Evolutionary conservation across 208 protist species (phyloP).

Genomic region (Porcisia hertigi): DNA sequence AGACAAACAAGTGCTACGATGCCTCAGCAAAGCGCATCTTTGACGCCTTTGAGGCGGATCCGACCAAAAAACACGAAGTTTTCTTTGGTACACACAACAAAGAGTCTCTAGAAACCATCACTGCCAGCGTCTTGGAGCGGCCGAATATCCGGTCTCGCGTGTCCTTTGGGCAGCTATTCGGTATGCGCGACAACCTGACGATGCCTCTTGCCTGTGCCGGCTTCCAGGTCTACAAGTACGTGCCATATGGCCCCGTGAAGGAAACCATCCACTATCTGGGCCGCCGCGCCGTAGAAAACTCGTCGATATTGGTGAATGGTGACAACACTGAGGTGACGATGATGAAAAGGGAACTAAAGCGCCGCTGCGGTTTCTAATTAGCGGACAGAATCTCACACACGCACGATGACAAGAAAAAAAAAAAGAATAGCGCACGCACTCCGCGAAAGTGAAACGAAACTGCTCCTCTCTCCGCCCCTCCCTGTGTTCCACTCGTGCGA

Average conservation of each 20-base stretch:
- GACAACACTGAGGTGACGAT: conserved; percentile 61
- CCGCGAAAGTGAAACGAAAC: not conserved
- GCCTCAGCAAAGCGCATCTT: conserved; percentile 62
- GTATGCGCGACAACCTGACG: conserved; percentile 97
- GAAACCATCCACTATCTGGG: conserved; percentile 97
- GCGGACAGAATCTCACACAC: not conserved
- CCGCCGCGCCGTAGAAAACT: conserved; percentile 95
- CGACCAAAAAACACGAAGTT: conserved; percentile 65
- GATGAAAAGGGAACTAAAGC: conserved; percentile 81
- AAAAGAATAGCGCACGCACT: not conserved
- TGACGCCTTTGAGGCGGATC: conserved; percentile 47
- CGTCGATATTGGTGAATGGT: conserved; percentile 58
- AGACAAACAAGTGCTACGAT: conserved; percentile 93
- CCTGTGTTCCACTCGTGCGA: not conserved
- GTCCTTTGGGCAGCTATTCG: conserved; percentile 95
- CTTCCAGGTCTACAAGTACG: conserved; percentile 93
- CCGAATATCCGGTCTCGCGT: conserved; percentile 41
- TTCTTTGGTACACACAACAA: conserved; percentile 95
- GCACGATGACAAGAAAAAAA: not conserved
- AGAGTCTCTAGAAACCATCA: conserved; percentile 75
- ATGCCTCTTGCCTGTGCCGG: conserved; percentile 88
- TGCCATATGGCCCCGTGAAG: conserved; percentile 96
- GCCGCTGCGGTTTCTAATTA: conserved; percentile 45
- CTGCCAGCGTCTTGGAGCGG: conserved; percentile 60
- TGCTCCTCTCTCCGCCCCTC: not conserved